phyloP scores from a whole-genome alignment of 2,329 filamentous ascomycete genomes.

The Neonectria coccinea region DNA sequence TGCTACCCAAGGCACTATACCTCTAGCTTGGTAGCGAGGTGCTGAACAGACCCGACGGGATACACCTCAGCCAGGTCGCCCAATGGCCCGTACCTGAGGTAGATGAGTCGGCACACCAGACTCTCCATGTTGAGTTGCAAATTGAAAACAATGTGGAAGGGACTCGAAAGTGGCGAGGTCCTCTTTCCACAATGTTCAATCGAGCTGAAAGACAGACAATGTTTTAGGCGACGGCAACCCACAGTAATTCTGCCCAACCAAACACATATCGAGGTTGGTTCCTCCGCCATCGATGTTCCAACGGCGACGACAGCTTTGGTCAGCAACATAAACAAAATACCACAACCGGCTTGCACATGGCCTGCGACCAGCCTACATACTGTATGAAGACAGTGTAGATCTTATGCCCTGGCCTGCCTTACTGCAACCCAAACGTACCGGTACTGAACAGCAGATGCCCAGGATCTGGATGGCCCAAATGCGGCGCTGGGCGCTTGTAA shows the following conservation, averaged over 20 bases:
- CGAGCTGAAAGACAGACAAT: neutral
- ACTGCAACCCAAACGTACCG: constrained; percentile 6
- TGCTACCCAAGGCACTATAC: constrained; percentile 14
- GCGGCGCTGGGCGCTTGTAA: constrained; percentile 3
- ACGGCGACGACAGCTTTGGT: constrained; percentile 28
- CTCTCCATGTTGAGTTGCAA: neutral
- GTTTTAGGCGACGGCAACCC: neutral
- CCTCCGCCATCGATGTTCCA: constrained; percentile 24
- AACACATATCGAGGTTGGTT: neutral
- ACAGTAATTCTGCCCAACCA: neutral
- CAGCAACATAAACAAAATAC: constrained; percentile 20
- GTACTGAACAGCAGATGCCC: constrained; percentile 7
- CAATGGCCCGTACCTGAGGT: constrained; percentile 9
- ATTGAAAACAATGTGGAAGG: constrained; percentile 1
- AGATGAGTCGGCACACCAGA: neutral
- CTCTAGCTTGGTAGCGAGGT: constrained; percentile 9
- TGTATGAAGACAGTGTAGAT: neutral
- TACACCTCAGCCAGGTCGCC: neutral
- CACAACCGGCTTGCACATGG: neutral
- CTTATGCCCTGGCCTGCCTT: constrained; percentile 13
- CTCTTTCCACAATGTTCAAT: neutral
- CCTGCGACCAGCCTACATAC: constrained; percentile 1
- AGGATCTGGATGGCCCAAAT: constrained; percentile 22
- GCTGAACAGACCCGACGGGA: constrained; percentile 2
- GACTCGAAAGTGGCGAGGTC: neutral